Evolutionary conservation across 345 rosid species (phyloP).

Genomic region (Sisymbrium altissimum): DNA sequence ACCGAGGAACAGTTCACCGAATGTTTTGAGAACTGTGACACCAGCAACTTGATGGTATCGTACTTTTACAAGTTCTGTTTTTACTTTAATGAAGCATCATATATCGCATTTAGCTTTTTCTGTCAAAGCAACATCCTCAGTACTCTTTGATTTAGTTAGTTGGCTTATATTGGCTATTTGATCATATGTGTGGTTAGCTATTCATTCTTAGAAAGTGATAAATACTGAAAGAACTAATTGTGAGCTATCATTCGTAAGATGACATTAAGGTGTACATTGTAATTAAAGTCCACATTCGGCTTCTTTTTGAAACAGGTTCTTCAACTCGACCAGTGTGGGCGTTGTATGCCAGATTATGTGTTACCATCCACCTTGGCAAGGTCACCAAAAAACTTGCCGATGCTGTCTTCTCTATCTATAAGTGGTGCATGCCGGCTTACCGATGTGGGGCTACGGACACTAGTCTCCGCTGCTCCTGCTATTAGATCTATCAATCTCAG

Average conservation of each 20-base stretch:
- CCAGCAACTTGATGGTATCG: slow-evolving; percentile 64
- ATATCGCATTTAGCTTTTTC: neutral
- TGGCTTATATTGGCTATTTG: neutral
- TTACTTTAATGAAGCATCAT: neutral
- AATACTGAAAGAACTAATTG: neutral
- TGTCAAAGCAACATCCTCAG: neutral
- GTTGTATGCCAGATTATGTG: slow-evolving; percentile 67
- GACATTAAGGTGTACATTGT: neutral
- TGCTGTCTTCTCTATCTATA: slow-evolving; percentile 59
- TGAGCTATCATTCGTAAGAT: neutral
- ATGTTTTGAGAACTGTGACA: slow-evolving; percentile 57
- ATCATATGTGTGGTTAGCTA: neutral
- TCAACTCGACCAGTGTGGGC: slow-evolving; percentile 85
- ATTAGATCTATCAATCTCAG: slow-evolving; percentile 70
- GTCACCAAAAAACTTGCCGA: slow-evolving; percentile 53
- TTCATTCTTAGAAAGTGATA: neutral
- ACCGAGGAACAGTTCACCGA: slow-evolving; percentile 62
- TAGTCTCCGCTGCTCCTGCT: slow-evolving; percentile 61
- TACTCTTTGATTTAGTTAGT: neutral
- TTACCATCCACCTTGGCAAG: slow-evolving; percentile 51
- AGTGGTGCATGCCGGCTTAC: slow-evolving; percentile 81
- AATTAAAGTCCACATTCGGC: neutral
- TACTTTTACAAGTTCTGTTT: neutral
- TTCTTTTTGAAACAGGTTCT: slow-evolving; percentile 57
- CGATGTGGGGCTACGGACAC: slow-evolving; percentile 58